These are phyloP conservation scores for Berkeleyomyces basicola DNA, from an alignment of 2,329 filamentous ascomycete genomes.

Conservation along the genomic window DNA sequence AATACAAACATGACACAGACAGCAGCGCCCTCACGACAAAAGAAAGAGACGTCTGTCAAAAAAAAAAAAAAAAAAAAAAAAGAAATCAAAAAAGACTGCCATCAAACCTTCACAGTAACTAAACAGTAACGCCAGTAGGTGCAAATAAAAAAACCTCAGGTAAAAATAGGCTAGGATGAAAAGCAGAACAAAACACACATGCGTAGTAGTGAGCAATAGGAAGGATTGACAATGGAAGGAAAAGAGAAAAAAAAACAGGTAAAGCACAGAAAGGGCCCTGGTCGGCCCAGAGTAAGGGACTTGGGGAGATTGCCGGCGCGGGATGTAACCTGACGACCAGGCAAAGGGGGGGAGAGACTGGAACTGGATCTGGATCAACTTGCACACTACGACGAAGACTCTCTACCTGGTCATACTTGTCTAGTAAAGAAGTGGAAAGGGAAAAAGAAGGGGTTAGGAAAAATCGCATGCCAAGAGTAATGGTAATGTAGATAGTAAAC, in stretches of 20 bases:
- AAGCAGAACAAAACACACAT: no score
- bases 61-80: constrained; percentile 2
- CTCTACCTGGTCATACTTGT: not conserved
- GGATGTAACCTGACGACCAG: not conserved
- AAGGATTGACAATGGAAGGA: not conserved
- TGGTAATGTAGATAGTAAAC: no score
- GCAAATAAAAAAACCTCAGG: no score
- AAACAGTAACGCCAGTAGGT: no score
- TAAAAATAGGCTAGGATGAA: no score
- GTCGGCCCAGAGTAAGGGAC: not conserved
- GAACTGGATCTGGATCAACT: not conserved
- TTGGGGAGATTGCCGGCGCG: constrained; percentile 1
- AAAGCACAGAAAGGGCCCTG: not conserved
- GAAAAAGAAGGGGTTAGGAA: no score
- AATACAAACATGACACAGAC: not conserved
- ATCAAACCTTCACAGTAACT: not conserved
- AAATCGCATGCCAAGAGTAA: no score
- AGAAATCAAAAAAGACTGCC: not conserved
- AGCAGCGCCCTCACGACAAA: not conserved
- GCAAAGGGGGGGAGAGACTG: constrained; percentile 19
- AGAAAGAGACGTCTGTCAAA: not conserved
- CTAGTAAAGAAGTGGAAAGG: no score
- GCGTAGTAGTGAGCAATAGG: not conserved
- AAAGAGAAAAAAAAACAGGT: not conserved
- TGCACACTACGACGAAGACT: no score